Base-by-base conservation (phyloP, 2,329 filamentous ascomycete species). In the Fusarium chuoi region DNA sequence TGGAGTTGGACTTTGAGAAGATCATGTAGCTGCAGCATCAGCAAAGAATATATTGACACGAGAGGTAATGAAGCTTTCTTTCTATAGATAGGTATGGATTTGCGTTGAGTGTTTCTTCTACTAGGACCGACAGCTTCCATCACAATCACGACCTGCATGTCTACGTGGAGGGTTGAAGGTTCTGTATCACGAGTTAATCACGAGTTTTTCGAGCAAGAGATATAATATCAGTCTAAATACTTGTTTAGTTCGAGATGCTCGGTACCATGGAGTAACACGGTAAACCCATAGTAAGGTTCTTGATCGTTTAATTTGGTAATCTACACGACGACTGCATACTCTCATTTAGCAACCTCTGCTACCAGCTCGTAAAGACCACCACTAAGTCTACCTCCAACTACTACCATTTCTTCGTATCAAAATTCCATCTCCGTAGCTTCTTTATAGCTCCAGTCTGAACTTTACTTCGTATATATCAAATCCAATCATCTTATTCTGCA, bases 401-500 rank as follows among this genome's bases (percentile, higher is more conserved):
- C 26, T 45, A 28, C 33, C 41, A 17, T 62, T 26, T 12, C 45
- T 65, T 44, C 62, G 45, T 65, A 35, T 65, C 18, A 30, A 22
- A 17, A 52, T 38, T 45, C 28, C 15, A 39, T 22, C n/a, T 28
- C 35, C 52, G 30, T 36, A 24, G 28, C 9, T 35, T 48, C 45
- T 30, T 48, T 45, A 33, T 38, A 38, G 48, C 48, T 41, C 26
- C 24, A 52, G 55, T 46, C 24, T 67, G 28, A 51, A 44, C 18
- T 11, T 12, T 12, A 20, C n/a, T 44, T 66, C 56, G 57, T 70
- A 55, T 70, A 55, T 69, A n/a, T 14, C 20, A 36, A 56, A 44
- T 30, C 46, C 39, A 54, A 52, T 70, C 52, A 48, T 49, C 38
- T 46, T 56, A 56, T 54, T 46, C 56, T 69, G 45, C 41, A 70